phyloP scores from a whole-genome alignment of 2,329 filamentous ascomycete species.

The Colletotrichum neosansevieriae region DNA sequence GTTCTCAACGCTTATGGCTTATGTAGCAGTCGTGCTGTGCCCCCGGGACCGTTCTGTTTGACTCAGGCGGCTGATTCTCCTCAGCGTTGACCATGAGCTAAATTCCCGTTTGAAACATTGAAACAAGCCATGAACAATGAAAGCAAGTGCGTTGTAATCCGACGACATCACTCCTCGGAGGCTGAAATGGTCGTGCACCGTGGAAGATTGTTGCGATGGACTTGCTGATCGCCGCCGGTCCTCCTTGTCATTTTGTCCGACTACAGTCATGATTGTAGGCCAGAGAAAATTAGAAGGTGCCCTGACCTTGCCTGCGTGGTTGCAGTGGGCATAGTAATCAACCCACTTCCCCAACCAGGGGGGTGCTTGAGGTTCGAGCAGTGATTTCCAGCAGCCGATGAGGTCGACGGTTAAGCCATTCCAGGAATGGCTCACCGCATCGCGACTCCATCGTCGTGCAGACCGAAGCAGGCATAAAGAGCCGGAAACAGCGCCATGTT shows the following conservation, averaged over 20 bases:
- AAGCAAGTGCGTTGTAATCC: not conserved
- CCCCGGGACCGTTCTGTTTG: conserved; percentile 13
- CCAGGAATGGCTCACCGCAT: conserved; percentile 36
- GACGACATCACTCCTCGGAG: not conserved
- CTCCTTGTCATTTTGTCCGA: conserved; percentile 25
- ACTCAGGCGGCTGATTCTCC: conserved; percentile 11
- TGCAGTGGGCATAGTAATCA: conserved; percentile 5
- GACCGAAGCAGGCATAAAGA: conserved; percentile 31
- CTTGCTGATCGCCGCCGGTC: conserved; percentile 26
- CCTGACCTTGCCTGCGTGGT: conserved; percentile 2
- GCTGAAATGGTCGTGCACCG: not conserved
- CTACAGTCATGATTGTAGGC: not conserved
- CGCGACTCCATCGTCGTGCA: conserved; percentile 36
- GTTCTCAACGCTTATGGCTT: conserved; percentile 2
- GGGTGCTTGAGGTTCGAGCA: not conserved
- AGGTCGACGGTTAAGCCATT: conserved; percentile 6
- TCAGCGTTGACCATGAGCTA: conserved; percentile 11
- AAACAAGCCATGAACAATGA: conserved; percentile 3
- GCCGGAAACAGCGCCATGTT: conserved; percentile 19
- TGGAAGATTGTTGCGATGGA: conserved; percentile 7
- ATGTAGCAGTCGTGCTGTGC: conserved; percentile 23
- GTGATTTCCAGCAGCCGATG: not conserved
- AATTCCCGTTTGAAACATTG: conserved; percentile 5
- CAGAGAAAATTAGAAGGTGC: not conserved
- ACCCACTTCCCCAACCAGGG: not conserved